Percentiles rank a stretch among this genome's conserved stretches.
These are phyloP conservation scores for Backusella luteola DNA, from an alignment of 192 early-diverging fungal species.

Conservation along the genomic window DNA sequence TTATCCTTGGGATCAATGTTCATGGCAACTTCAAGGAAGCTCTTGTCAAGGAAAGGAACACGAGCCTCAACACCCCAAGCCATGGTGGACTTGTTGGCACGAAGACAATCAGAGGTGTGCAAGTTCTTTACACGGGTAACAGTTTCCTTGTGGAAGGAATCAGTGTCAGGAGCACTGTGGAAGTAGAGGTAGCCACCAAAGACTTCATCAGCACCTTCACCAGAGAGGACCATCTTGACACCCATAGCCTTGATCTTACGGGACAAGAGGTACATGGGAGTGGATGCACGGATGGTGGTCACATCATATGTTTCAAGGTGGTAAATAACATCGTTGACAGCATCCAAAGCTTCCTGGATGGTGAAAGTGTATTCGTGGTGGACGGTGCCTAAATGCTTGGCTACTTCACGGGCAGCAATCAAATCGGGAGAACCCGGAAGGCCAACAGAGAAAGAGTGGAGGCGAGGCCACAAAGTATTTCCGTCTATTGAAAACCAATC, in stretches of 20 bases:
- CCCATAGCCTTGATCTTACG: constrained; percentile 98
- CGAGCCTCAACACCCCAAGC: constrained; percentile 99
- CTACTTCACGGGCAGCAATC: constrained; percentile 83
- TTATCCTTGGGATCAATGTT: constrained; percentile 82
- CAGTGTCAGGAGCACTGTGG: constrained; percentile 85
- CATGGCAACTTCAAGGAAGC: constrained; percentile 93
- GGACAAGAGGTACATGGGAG: constrained; percentile 97
- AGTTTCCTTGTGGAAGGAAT: constrained; percentile 88
- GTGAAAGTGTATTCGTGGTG: constrained; percentile 98
- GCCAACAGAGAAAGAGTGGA: constrained; percentile 98
- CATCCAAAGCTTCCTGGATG: constrained; percentile 95
- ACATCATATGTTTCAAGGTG: constrained; percentile 99
- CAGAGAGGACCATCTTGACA: constrained; percentile 98
- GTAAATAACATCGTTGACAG: constrained; percentile 91
- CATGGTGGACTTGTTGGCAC: constrained; percentile 99
- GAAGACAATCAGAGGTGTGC: constrained; percentile 93
- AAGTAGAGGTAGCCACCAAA: constrained; percentile 99
- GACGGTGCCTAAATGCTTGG: constrained; percentile 85
- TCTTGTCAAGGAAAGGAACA: constrained; percentile 95
- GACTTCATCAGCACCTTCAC: constrained; percentile 96
- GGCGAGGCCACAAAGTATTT: constrained; percentile 72
- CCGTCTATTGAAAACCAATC: constrained; percentile 31
- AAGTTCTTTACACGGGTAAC: constrained; percentile 95
- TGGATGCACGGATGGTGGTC: constrained; percentile 96
- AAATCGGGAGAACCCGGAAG: constrained; percentile 93